These are phyloP conservation scores for Monilinia aucupariae DNA, from an alignment of 2,329 filamentous ascomycete species.

Conservation along the genomic window DNA sequence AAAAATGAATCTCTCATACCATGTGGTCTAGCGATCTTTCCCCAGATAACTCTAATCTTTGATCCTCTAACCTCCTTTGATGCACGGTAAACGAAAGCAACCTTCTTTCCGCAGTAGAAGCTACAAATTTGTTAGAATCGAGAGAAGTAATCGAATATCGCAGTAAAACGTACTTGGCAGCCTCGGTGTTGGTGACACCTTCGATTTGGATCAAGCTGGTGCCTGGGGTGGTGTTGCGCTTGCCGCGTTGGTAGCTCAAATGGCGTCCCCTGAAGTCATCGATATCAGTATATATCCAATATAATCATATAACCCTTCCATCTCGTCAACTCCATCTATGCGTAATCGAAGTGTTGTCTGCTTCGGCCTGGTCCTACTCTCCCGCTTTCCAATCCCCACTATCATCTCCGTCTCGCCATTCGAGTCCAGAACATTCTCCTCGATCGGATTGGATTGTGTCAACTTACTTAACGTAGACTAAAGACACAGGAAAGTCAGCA, in stretches of 20 bases:
- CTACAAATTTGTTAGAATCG: conserved; percentile 28
- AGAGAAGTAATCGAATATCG: background rate
- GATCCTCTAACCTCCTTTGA: conserved; percentile 92
- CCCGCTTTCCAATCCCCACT: background rate
- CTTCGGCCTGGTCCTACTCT: background rate
- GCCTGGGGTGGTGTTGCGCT: conserved; percentile 84
- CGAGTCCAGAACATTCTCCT: background rate
- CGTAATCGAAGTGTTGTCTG: conserved; percentile 10
- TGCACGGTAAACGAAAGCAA: conserved; percentile 97
- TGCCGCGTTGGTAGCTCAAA: conserved; percentile 94
- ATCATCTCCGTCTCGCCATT: background rate
- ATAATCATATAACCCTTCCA: background rate
- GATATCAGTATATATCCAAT: conserved; percentile 9
- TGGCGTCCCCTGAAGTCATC: conserved; percentile 73
- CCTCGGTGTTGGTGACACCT: conserved; percentile 86
- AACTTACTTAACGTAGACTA: conserved; percentile 89
- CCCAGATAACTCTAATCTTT: conserved; percentile 99
- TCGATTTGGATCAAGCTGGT: conserved; percentile 98
- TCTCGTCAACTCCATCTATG: background rate
- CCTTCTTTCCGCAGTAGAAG: conserved; percentile 99
- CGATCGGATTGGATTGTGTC: conserved; percentile 26
- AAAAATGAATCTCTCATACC: conserved; percentile 50
- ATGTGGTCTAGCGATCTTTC: conserved; percentile 94
- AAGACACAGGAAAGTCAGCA: conserved; percentile 32
- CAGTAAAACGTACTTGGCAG: conserved; percentile 65